A percentile compares a stretch with the other conserved stretches of the same genome.
phyloP scores from a whole-genome alignment of 331 rosid genomes.

The Malus hybrid region DNA sequence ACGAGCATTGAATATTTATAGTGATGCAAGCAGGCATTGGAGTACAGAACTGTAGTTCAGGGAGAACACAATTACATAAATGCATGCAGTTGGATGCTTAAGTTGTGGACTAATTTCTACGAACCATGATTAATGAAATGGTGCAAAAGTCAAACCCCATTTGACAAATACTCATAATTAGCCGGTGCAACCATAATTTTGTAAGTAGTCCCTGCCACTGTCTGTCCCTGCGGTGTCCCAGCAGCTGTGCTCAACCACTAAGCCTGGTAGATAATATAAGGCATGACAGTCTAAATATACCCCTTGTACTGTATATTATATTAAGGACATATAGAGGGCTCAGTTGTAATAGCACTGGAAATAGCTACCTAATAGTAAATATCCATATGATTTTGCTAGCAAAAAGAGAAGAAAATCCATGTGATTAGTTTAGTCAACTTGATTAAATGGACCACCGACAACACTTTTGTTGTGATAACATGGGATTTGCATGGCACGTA shows the following conservation, averaged over 20 bases:
- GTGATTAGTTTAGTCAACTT: too few relatives aligned
- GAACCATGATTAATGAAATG: not conserved
- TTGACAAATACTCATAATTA: slow-evolving; percentile 1
- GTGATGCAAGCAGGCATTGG: not conserved
- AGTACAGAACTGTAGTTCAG: not conserved
- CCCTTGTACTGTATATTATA: too few relatives aligned
- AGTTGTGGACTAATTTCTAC: not conserved
- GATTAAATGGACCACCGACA: too few relatives aligned
- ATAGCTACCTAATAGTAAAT: too few relatives aligned
- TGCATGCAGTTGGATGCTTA: slow-evolving; percentile 19
- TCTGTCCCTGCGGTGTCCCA: slow-evolving; percentile 11
- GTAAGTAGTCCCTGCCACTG: not conserved
- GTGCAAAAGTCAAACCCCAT: slow-evolving; percentile 25
- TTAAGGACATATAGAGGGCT: too few relatives aligned
- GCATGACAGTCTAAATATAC: too few relatives aligned
- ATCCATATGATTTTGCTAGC: too few relatives aligned
- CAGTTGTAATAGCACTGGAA: too few relatives aligned
- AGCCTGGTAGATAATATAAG: not conserved
- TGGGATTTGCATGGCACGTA: too few relatives aligned
- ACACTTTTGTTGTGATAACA: too few relatives aligned
- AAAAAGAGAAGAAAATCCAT: too few relatives aligned
- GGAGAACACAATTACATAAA: slow-evolving; percentile 15
- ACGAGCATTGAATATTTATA: slow-evolving; percentile 26
- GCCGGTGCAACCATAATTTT: slow-evolving; percentile 33
- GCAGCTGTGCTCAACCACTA: slow-evolving; percentile 33